Evolutionary conservation across 2,329 filamentous ascomycete species (phyloP), one percentile per base, ranked within the genome.

Genomic region (Myriangium duriaei): DNA sequence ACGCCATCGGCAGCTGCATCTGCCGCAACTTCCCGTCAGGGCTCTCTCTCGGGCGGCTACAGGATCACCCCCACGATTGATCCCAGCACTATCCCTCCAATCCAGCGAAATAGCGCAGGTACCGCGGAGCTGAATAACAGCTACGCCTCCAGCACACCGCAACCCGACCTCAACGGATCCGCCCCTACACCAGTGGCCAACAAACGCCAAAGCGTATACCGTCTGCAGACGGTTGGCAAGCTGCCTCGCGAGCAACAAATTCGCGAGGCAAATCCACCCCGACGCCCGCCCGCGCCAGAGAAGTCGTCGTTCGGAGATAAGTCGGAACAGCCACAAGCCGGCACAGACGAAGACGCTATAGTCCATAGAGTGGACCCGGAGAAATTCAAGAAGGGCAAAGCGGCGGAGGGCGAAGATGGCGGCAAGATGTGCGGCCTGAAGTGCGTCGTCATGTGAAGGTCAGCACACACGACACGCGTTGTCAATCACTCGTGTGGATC

Each of bases 21-120:
- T 40, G n/a, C 49, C 52, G 35, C 49, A 46, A 32, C 49, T 51
- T 28, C 37, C 41, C 9, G 41, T 37, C 16, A 49, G 45, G 26
- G 48, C 53, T 11, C 39, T 48, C 26, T 45, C 46, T 31, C 58
- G 36, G 63, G 60, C 11, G 61, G 57, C 11, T 67, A 65, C 48
- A 65, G 58, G 42, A 59, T 65, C 32, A 67, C 63, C n/a, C 64
- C 64, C 4, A 64, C 55, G 1, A 63, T 67, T 50, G 11, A 46
- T 49, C 30, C 51, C 47, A 30, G 32, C 14, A 37, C 49, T 28
- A 41, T 42, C 24, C 41, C 26, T 21, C 18, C 12, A 19, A 7
- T 26, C 7, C n/a, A n/a, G 21, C 21, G 21, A n/a, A 17, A 16
- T n/a, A 26, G 28, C 28, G 18, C 11, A 9, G 11, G 30, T n/a